phyloP scores from a whole-genome alignment of 2,329 filamentous ascomycete species.

The Orbilia blumenaviensis region DNA sequence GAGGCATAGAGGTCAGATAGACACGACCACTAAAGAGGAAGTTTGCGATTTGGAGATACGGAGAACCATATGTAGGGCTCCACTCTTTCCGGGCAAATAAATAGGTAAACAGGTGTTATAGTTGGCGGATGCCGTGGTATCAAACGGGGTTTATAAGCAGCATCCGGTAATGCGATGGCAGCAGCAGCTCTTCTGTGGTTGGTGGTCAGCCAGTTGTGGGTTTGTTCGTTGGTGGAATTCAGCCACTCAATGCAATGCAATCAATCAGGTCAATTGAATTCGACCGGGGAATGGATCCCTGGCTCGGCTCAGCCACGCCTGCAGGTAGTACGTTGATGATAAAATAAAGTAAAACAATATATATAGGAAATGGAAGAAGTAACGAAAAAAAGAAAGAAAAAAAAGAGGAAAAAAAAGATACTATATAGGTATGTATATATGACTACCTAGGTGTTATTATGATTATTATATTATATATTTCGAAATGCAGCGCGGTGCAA shows the following conservation, averaged over 20 bases:
- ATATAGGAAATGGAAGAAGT: no score
- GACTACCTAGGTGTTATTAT: no score
- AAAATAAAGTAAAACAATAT: no score
- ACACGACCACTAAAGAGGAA: background rate
- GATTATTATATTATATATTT: no score
- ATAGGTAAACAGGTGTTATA: background rate
- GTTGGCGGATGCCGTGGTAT: background rate
- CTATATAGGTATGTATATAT: no score
- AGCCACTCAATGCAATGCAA: background rate
- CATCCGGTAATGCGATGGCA: slow-evolving; percentile 7
- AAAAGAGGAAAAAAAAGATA: no score
- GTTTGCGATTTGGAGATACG: background rate
- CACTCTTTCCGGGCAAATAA: background rate
- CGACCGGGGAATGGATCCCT: no score
- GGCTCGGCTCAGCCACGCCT: slow-evolving; percentile 1
- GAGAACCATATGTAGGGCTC: background rate
- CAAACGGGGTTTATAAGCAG: slow-evolving; percentile 15
- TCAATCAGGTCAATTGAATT: background rate
- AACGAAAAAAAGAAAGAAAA: no score
- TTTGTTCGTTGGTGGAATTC: background rate
- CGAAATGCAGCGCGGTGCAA: no score
- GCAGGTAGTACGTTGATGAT: background rate
- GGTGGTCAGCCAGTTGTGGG: slow-evolving; percentile 1
- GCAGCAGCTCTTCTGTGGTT: background rate
- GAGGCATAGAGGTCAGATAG: slow-evolving; percentile 8